phyloP scores from a whole-genome alignment of 2,329 filamentous ascomycete genomes.

The Xylariaceae sp. region DNA sequence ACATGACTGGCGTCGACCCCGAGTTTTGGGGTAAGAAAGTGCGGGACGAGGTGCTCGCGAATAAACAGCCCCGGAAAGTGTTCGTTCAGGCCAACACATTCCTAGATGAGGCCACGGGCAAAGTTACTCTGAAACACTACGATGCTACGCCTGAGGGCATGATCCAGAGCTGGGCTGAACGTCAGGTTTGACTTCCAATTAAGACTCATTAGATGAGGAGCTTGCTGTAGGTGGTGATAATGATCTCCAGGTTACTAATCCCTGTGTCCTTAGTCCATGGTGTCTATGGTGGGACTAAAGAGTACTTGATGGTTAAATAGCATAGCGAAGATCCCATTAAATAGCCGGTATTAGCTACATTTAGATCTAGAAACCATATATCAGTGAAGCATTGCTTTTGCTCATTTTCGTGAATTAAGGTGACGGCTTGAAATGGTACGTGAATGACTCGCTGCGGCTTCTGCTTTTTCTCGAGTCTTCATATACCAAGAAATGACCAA shows the following conservation, averaged over 20 bases:
- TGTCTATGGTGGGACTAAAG: not conserved
- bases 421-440: not conserved
- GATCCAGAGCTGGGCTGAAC: slow-evolving; percentile 81
- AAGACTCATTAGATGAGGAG: not conserved
- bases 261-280: not conserved
- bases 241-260: not conserved
- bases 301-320: not conserved
- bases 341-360: not conserved
- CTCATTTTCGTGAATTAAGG: not conserved
- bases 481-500: slow-evolving; percentile 5
- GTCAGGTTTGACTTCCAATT: slow-evolving; percentile 49
- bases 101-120: slow-evolving; percentile 69
- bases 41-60: slow-evolving; percentile 74
- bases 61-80: slow-evolving; percentile 85
- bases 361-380: slow-evolving; percentile 3
- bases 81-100: slow-evolving; percentile 95
- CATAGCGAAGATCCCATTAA: not conserved
- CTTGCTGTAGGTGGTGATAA: slow-evolving; percentile 3
- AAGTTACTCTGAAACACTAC: slow-evolving; percentile 84
- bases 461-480: not conserved
- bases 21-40: slow-evolving; percentile 86
- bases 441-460: not conserved
- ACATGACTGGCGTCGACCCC: slow-evolving; percentile 81
- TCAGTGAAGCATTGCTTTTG: not conserved
- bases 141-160: slow-evolving; percentile 81